Evolutionary conservation across 257 asterid genomes (phyloP).

Genomic region (Coffea canephora): DNA sequence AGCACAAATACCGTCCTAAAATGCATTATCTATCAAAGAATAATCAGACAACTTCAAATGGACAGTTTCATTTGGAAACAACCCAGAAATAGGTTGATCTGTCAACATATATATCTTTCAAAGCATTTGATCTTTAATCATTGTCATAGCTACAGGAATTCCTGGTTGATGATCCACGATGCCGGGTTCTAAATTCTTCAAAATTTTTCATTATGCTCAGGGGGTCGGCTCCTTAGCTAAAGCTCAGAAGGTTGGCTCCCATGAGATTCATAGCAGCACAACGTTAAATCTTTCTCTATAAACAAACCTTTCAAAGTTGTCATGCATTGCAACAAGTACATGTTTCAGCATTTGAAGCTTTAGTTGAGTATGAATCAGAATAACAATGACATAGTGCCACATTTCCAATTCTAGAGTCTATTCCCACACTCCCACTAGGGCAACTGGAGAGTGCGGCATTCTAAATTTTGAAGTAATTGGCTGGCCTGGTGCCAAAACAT

Average conservation of each 20-base stretch:
- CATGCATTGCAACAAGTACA: background rate
- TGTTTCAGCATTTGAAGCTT: background rate
- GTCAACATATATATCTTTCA: background rate
- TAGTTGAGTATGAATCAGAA: background rate
- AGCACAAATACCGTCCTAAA: background rate
- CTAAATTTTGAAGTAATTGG: background rate
- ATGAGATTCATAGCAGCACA: background rate
- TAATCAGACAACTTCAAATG: background rate
- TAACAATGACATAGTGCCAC: background rate
- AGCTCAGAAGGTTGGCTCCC: background rate
- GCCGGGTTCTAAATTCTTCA: background rate
- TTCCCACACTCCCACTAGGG: background rate
- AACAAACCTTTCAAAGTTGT: background rate
- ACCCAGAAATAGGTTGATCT: background rate
- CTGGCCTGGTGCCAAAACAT: background rate
- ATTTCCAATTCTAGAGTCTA: background rate
- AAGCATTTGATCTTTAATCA: background rate
- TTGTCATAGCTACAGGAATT: too few relatives aligned
- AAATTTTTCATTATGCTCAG: background rate
- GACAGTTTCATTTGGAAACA: background rate
- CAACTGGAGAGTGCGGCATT: background rate
- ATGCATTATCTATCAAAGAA: background rate
- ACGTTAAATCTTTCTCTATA: background rate
- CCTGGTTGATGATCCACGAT: background rate
- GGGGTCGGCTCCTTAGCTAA: background rate